Percentiles rank a stretch among this genome's conserved stretches.
Evolutionary conservation across 352 stramenopile genomes (phyloP).

Genomic region (Aphanomyces invadans): DNA sequence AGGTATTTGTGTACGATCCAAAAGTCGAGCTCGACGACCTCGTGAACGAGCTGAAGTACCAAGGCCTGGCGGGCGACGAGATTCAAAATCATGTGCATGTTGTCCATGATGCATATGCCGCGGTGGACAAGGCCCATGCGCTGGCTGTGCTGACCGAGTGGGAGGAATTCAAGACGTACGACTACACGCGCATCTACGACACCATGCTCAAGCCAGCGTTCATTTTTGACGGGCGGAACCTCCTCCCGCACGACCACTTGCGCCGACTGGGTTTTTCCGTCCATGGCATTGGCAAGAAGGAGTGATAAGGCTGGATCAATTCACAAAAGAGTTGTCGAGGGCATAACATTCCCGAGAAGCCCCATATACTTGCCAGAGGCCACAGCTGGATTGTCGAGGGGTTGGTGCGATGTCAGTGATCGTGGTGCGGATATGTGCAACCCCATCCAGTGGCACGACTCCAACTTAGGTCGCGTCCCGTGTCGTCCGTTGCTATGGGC

Average conservation of each 20-base stretch:
- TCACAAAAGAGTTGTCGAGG: too few relatives aligned
- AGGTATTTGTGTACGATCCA: conserved; percentile 97
- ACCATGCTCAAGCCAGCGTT: conserved; percentile 98
- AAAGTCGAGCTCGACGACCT: conserved; percentile 96
- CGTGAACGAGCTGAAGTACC: conserved; percentile 68
- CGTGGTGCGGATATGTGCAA: too few relatives aligned
- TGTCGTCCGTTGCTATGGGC: too few relatives aligned
- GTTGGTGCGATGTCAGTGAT: too few relatives aligned
- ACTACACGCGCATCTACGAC: conserved; percentile 95
- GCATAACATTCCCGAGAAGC: too few relatives aligned
- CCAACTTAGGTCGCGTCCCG: too few relatives aligned
- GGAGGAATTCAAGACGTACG: conserved; percentile 97
- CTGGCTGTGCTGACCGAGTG: conserved; percentile 97
- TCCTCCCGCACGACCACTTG: conserved; percentile 92
- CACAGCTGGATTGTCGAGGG: too few relatives aligned
- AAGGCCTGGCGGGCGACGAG: conserved; percentile 78
- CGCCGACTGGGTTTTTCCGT: conserved; percentile 97
- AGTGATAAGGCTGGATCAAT: too few relatives aligned
- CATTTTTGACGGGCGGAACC: conserved; percentile 98
- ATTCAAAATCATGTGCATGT: conserved; percentile 28
- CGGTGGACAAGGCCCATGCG: conserved; percentile 88
- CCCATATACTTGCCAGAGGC: too few relatives aligned
- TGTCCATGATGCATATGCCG: conserved; percentile 86
- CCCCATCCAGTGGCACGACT: too few relatives aligned
- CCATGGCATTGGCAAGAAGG: conserved; percentile 92